Percentiles rank a stretch among this genome's conserved stretches.
Evolutionary conservation across 805 yeast genomes (phyloP).

Genomic region (Teunomyces atbi): DNA sequence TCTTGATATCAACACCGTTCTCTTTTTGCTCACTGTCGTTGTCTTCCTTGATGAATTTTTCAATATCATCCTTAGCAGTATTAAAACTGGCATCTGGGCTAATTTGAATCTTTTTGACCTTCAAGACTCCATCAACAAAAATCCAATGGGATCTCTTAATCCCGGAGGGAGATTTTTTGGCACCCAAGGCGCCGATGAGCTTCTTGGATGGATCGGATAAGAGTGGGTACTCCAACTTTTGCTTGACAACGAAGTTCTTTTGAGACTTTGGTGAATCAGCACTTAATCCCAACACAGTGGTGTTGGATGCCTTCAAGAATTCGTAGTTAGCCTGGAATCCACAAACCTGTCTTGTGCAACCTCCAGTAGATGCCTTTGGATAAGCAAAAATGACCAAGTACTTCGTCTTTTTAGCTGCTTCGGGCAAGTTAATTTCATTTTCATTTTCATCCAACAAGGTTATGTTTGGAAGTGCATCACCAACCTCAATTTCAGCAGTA

Average conservation of each 20-base stretch:
- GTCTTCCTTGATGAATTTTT: conserved; percentile 33
- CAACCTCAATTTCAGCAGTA: conserved; percentile 41
- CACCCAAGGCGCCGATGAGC: conserved; percentile 75
- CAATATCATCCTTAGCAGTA: conserved; percentile 58
- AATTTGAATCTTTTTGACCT: conserved; percentile 50
- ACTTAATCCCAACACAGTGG: conserved; percentile 74
- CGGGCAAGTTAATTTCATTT: conserved; percentile 40
- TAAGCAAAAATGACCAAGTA: conserved; percentile 57
- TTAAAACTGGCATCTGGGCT: conserved; percentile 52
- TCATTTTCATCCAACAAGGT: conserved; percentile 67
- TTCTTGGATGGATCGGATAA: conserved; percentile 72
- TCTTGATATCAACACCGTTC: conserved; percentile 1
- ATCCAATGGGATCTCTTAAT: conserved; percentile 91
- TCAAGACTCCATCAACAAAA: conserved; percentile 72
- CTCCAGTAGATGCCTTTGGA: conserved; percentile 93
- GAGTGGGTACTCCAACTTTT: conserved; percentile 68
- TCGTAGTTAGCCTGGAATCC: conserved; percentile 74
- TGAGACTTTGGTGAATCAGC: conserved; percentile 82
- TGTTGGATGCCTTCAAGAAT: conserved; percentile 48
- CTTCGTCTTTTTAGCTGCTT: conserved; percentile 30
- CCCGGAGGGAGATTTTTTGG: conserved; percentile 75
- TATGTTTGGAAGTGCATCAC: conserved; percentile 67
- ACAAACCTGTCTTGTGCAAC: conserved; percentile 92
- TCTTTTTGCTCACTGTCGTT: conserved; percentile 4
- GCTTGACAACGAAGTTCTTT: conserved; percentile 69